Conservation (phyloP, 139 green algal genomes). For the Asterochloris erici region DNA sequence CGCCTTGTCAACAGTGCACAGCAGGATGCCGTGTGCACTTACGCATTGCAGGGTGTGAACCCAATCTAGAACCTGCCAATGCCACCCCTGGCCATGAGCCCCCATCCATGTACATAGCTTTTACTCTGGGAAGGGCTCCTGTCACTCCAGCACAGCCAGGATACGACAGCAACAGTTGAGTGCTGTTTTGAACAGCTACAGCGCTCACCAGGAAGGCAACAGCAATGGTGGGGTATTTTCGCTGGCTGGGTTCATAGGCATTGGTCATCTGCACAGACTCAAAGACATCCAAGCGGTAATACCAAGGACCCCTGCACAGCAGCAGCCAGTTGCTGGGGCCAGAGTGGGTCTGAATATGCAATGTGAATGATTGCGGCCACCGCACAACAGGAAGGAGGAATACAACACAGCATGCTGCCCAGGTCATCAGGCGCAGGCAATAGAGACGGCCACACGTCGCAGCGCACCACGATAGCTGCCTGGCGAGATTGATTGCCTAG, state of each 20-base stretch:
- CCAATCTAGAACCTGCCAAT: conserved; percentile 85
- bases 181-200: background rate
- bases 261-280: conserved; percentile 90
- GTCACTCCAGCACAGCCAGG: background rate
- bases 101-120: conserved; percentile 20
- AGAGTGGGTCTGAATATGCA: background rate
- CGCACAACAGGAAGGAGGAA: no score
- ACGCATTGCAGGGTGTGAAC: conserved; percentile 88
- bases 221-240: conserved; percentile 66
- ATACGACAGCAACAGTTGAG: background rate
- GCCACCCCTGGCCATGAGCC: conserved; percentile 77
- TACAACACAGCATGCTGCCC: no score
- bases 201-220: conserved; percentile 36
- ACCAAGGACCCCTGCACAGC: conserved; percentile 70
- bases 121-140: background rate
- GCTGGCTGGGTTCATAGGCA: conserved; percentile 57
- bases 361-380: background rate
- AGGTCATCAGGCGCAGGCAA: no score
- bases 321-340: conserved; percentile 32
- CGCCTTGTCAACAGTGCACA: conserved; percentile 84
- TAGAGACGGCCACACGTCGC: no score
- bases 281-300: conserved; percentile 88
- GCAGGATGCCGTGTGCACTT: conserved; percentile 80
- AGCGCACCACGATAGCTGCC: background rate
- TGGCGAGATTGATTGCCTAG: background rate